These are phyloP conservation scores for Mrakia blollopis DNA, from an alignment of 768 basidiomycete genomes.

Conservation along the genomic window DNA sequence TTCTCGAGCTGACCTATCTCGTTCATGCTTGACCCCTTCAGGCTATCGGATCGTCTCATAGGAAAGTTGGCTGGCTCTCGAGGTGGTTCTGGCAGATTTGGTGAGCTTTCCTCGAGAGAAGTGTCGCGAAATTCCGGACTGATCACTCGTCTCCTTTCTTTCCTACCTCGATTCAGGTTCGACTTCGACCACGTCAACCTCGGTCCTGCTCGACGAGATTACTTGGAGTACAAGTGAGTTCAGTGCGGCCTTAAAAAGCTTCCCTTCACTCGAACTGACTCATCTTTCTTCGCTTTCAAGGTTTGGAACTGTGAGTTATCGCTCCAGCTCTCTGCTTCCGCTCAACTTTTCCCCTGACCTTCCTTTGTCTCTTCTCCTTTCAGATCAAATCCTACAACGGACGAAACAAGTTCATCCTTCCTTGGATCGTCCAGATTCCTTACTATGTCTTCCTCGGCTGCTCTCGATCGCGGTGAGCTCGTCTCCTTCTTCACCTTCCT, in stretches of 20 bases:
- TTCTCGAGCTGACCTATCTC: no score
- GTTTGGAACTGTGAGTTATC: slow-evolving; percentile 58
- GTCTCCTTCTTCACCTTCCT: slow-evolving; percentile 36
- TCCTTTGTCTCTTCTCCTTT: slow-evolving; percentile 37
- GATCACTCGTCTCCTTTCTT: not conserved
- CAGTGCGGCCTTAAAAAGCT: not conserved
- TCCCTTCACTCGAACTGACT: no score
- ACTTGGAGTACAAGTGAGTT: slow-evolving; percentile 60
- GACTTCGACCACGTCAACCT: slow-evolving; percentile 48
- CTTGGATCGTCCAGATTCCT: slow-evolving; percentile 62
- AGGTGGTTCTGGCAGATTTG: slow-evolving; percentile 76
- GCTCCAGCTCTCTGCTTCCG: not conserved
- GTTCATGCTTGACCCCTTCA: no score
- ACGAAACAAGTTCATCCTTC: slow-evolving; percentile 64
- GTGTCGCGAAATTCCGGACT: not conserved
- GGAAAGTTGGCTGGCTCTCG: slow-evolving; percentile 60
- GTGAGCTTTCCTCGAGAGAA: slow-evolving; percentile 37
- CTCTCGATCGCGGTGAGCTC: slow-evolving; percentile 51
- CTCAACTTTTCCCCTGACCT: not conserved
- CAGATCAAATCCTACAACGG: slow-evolving; percentile 63
- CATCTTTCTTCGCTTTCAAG: not conserved
- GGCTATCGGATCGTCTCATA: slow-evolving; percentile 35
- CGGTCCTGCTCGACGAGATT: slow-evolving; percentile 58
- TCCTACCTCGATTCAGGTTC: slow-evolving; percentile 43
- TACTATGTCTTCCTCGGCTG: slow-evolving; percentile 75